phyloP scores from a whole-genome alignment of 371 early-diverging fungal species.

The Zopfochytrium polystomum region DNA sequence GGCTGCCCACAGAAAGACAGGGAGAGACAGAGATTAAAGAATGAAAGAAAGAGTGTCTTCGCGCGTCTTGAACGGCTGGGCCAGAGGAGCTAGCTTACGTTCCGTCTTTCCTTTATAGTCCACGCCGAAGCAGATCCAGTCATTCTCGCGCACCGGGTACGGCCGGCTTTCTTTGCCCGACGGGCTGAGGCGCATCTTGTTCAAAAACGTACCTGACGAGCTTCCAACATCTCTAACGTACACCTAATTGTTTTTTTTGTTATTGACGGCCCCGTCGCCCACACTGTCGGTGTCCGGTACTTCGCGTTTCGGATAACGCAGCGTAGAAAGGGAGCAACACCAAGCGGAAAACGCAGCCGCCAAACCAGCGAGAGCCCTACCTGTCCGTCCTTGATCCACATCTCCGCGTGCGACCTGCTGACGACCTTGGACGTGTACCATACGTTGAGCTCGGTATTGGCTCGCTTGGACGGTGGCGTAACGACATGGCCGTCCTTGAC shows the following conservation, averaged over 20 bases:
- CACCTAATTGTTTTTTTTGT: slow-evolving; percentile 52
- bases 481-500: slow-evolving; percentile 41
- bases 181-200: slow-evolving; percentile 83
- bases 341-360: slow-evolving; percentile 1
- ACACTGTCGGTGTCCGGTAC: neutral
- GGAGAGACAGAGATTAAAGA: neutral
- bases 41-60: neutral
- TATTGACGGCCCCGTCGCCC: neutral
- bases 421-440: slow-evolving; percentile 55
- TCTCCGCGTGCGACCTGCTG: slow-evolving; percentile 47
- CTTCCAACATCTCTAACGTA: slow-evolving; percentile 89
- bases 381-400: slow-evolving; percentile 50
- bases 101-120: slow-evolving; percentile 93
- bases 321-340: slow-evolving; percentile 2
- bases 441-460: slow-evolving; percentile 24
- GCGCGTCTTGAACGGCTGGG: too few species aligned
- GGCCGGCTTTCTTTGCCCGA: slow-evolving; percentile 82
- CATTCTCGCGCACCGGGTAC: slow-evolving; percentile 80
- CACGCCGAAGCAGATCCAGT: slow-evolving; percentile 89
- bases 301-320: neutral
- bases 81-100: slow-evolving; percentile 30
- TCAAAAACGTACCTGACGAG: slow-evolving; percentile 94
- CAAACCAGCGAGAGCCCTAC: slow-evolving; percentile 20
- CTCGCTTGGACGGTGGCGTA: slow-evolving; percentile 25
- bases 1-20: slow-evolving; percentile 42